These are phyloP conservation scores for Chlorella sp. DNA, from an alignment of 139 green algal genomes.

Conservation along the genomic window DNA sequence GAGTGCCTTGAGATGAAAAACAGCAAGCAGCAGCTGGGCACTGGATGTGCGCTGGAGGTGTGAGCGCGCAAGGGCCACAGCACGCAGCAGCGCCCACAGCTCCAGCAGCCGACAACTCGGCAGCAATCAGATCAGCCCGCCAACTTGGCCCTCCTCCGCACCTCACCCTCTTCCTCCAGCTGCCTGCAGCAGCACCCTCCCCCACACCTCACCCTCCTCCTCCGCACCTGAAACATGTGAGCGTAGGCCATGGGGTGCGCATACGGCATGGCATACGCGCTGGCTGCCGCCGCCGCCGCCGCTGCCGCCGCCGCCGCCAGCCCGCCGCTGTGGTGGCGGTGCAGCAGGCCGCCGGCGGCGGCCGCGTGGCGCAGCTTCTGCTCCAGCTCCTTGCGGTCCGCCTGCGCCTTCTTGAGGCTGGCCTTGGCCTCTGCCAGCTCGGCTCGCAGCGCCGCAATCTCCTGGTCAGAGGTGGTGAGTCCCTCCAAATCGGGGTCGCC, in stretches of 20 bases:
- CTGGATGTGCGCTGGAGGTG: too few relatives aligned
- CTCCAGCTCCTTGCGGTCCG: slow-evolving; percentile 20
- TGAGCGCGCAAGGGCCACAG: too few relatives aligned
- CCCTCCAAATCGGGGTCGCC: slow-evolving; percentile 5
- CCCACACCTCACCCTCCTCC: neutral
- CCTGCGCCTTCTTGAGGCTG: slow-evolving; percentile 24
- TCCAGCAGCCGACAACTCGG: too few relatives aligned
- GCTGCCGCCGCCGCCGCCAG: slow-evolving; percentile 28
- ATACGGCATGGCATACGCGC: slow-evolving; percentile 38
- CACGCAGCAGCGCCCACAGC: too few relatives aligned
- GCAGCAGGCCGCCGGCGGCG: neutral
- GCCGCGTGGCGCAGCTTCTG: neutral
- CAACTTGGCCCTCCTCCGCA: neutral
- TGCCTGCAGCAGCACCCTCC: neutral
- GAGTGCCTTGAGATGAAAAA: neutral
- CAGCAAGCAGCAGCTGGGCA: too few relatives aligned
- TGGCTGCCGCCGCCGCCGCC: slow-evolving; percentile 19
- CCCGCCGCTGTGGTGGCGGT: slow-evolving; percentile 5
- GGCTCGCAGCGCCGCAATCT: slow-evolving; percentile 35
- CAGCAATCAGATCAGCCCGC: neutral
- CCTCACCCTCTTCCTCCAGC: neutral
- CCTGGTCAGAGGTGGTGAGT: slow-evolving; percentile 38
- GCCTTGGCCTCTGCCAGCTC: slow-evolving; percentile 44
- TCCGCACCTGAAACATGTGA: slow-evolving; percentile 20
- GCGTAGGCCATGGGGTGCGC: slow-evolving; percentile 16